Conservation (phyloP, 2,329 filamentous ascomycete species). For the Aspergillus thermomutatus region DNA sequence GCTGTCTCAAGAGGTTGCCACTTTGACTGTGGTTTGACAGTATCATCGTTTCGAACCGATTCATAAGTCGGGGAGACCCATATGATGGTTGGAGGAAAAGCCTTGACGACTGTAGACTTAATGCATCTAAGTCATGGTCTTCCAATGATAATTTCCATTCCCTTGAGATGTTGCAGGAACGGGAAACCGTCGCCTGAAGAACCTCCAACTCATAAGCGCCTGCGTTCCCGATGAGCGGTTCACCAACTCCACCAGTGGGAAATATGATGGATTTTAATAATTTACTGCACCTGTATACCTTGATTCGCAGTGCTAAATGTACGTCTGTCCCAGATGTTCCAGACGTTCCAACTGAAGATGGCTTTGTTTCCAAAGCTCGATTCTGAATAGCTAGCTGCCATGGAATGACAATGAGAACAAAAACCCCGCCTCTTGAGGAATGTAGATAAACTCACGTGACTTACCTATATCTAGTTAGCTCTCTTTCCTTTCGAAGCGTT, state of each 20-base stretch:
- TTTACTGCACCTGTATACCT: not conserved
- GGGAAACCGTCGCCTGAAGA: conserved; percentile 11
- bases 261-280: not conserved
- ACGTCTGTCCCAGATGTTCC: not conserved
- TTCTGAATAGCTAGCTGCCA: not conserved
- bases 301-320: not conserved
- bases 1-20: conserved; percentile 25
- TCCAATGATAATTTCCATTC: conserved; percentile 23
- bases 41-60: conserved; percentile 25
- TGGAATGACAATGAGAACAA: not conserved
- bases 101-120: conserved; percentile 11
- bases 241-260: conserved; percentile 20
- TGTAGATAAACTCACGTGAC: conserved; percentile 1
- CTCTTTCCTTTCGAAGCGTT: not conserved
- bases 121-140: conserved; percentile 17
- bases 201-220: conserved; percentile 35
- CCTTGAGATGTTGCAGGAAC: conserved; percentile 8
- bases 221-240: conserved; percentile 30
- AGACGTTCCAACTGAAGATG: not conserved
- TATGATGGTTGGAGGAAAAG: conserved; percentile 24
- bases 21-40: conserved; percentile 18
- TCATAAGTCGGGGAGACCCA: conserved; percentile 20
- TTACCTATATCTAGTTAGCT: not conserved
- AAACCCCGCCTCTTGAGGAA: conserved; percentile 1
- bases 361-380: not conserved